Evolutionary conservation across 2,329 filamentous ascomycete species (phyloP).

Genomic region (Didymella pomorum): DNA sequence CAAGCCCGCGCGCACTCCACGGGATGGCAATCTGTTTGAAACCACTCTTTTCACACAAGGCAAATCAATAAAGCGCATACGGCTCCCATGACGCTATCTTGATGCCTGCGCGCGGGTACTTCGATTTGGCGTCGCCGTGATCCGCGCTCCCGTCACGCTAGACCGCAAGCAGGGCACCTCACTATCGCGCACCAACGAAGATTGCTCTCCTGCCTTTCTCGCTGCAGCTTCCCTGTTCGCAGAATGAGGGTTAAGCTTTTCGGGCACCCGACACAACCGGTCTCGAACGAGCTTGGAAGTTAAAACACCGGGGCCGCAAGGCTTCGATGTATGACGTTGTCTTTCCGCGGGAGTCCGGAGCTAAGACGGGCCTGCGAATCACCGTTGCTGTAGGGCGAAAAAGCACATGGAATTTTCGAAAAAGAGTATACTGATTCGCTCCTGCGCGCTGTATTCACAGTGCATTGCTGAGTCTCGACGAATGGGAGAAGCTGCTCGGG

Average conservation of each 20-base stretch:
- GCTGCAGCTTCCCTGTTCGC: constrained; percentile 8
- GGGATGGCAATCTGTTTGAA: constrained; percentile 6
- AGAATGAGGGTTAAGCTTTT: background rate
- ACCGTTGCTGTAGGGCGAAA: background rate
- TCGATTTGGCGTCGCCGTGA: constrained; percentile 6
- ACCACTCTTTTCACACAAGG: background rate
- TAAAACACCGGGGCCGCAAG: constrained; percentile 9
- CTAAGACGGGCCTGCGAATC: constrained; percentile 4
- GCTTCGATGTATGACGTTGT: constrained; percentile 9
- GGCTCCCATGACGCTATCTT: background rate
- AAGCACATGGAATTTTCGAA: background rate
- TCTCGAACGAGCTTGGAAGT: constrained; percentile 6
- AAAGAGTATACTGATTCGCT: constrained; percentile 2
- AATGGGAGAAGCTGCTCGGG: constrained; percentile 6
- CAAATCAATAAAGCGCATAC: constrained; percentile 14
- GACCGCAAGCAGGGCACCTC: background rate
- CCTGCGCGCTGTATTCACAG: background rate
- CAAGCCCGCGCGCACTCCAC: background rate
- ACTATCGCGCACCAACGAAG: background rate
- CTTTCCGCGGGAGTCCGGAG: constrained; percentile 18
- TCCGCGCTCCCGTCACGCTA: constrained; percentile 15
- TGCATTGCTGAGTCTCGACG: background rate
- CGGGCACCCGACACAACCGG: constrained; percentile 4
- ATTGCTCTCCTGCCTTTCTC: background rate
- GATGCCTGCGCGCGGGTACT: constrained; percentile 2